phyloP scores from a whole-genome alignment of 805 yeast genomes.

The Geotrichum ghanense region DNA sequence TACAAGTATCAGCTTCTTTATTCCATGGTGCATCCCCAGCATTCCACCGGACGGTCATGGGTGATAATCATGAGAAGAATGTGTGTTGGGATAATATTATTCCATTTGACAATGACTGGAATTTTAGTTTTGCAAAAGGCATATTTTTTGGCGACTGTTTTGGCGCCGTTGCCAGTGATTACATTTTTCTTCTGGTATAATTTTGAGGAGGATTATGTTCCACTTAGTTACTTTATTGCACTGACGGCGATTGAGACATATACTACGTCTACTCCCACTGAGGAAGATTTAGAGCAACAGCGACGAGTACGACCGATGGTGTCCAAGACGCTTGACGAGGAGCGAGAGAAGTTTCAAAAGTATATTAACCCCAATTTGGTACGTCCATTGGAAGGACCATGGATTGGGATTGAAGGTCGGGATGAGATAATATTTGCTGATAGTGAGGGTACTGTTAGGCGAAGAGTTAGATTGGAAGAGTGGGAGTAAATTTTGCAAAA shows the following conservation, averaged over 20 bases:
- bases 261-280: constrained; percentile 4
- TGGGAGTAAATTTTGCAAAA: constrained; percentile 28
- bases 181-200: constrained; percentile 62
- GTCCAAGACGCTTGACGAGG: constrained; percentile 58
- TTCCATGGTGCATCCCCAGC: constrained; percentile 90
- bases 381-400: constrained; percentile 70
- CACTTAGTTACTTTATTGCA: constrained; percentile 77
- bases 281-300: constrained; percentile 3
- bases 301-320: constrained; percentile 17
- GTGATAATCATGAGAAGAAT: constrained; percentile 78
- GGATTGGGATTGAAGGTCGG: constrained; percentile 52
- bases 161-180: constrained; percentile 66
- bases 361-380: constrained; percentile 71
- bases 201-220: constrained; percentile 71
- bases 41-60: constrained; percentile 96
- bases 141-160: constrained; percentile 55
- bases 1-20: constrained; percentile 85
- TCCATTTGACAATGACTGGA: constrained; percentile 91
- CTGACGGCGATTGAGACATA: constrained; percentile 48
- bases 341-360: constrained; percentile 56
- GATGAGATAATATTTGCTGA: constrained; percentile 40
- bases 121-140: constrained; percentile 75
- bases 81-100: constrained; percentile 65
- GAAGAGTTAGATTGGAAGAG: constrained; percentile 29
- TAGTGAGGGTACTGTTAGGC: constrained; percentile 29